A percentile compares a stretch with the other conserved stretches of the same genome.
These are phyloP conservation scores for Globisporangium recalcitrans DNA, from an alignment of 352 stramenopile genomes.

Conservation along the genomic window DNA sequence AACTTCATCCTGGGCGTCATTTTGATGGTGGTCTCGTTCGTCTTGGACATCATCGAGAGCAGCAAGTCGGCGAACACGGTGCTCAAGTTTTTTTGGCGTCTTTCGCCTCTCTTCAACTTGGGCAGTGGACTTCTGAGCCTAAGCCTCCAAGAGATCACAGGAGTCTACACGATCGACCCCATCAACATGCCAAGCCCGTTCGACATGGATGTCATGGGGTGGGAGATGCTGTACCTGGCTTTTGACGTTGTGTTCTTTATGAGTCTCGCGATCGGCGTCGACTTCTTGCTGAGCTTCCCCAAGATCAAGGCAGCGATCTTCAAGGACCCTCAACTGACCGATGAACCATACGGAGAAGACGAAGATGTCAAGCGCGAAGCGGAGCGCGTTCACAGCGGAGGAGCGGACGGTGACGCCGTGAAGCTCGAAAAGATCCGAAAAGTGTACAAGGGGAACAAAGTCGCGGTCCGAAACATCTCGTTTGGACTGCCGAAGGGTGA, in stretches of 20 bases:
- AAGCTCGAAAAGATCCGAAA: slow-evolving; percentile 32
- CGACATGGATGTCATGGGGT: slow-evolving; percentile 23
- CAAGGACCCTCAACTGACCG: slow-evolving; percentile 39
- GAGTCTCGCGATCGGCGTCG: slow-evolving; percentile 31
- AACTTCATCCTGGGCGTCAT: slow-evolving; percentile 61
- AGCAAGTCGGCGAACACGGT: slow-evolving; percentile 25
- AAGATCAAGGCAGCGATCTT: slow-evolving; percentile 46
- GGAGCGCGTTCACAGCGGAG: slow-evolving; percentile 22
- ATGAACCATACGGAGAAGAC: slow-evolving; percentile 33
- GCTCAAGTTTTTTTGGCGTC: slow-evolving; percentile 44
- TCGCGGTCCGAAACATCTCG: slow-evolving; percentile 69
- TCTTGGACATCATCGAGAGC: slow-evolving; percentile 22
- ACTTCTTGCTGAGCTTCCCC: slow-evolving; percentile 59
- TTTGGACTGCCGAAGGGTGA: slow-evolving; percentile 82
- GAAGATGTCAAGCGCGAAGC: slow-evolving; percentile 43
- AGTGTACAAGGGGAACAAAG: slow-evolving; percentile 52
- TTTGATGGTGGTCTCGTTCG: slow-evolving; percentile 48
- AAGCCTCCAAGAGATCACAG: slow-evolving; percentile 16
- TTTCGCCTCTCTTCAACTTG: slow-evolving; percentile 51
- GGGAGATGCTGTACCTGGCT: slow-evolving; percentile 26
- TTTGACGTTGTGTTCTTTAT: slow-evolving; percentile 21
- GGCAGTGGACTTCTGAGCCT: slow-evolving; percentile 44
- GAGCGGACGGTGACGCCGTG: slow-evolving; percentile 30
- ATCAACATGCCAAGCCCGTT: slow-evolving; percentile 30
- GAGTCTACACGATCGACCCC: neutral